phyloP scores from a whole-genome alignment of 305 asterid genomes.

The Ilex paraguariensis region DNA sequence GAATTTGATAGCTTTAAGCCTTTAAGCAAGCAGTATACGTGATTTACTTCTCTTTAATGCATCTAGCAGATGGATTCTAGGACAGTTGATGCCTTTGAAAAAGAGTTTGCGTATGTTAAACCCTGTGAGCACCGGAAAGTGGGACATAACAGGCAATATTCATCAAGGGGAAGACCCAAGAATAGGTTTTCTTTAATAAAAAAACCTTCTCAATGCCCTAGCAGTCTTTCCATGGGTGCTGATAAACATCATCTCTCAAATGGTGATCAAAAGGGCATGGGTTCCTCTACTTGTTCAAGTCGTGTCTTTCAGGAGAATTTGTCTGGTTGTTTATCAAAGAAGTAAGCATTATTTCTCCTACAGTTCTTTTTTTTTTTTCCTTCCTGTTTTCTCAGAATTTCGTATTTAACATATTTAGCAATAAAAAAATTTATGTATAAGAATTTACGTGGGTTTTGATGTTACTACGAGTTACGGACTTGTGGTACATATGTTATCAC shows the following conservation, averaged over 20 bases:
- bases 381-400: background rate
- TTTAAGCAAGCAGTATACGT: constrained; percentile 4
- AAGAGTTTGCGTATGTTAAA: constrained; percentile 41
- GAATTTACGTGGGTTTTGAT: too few species aligned
- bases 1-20: constrained; percentile 16
- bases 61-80: constrained; percentile 33
- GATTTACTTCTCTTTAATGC: constrained; percentile 16
- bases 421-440: too few species aligned
- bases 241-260: constrained; percentile 26
- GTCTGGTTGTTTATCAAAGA: constrained; percentile 22
- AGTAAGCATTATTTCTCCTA: constrained; percentile 28
- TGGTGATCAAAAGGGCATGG: constrained; percentile 29
- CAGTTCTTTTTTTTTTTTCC: constrained; percentile 10
- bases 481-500: too few species aligned
- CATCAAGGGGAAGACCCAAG: constrained; percentile 28
- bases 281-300: constrained; percentile 28
- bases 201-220: constrained; percentile 44
- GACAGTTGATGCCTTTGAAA: constrained; percentile 29
- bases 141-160: constrained; percentile 22
- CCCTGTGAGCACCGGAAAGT: constrained; percentile 19
- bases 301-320: constrained; percentile 27
- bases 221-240: constrained; percentile 29
- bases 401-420: background rate
- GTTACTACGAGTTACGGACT: too few species aligned
- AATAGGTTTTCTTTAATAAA: constrained; percentile 36